Evolutionary conservation across 495 filamentous ascomycete species (phyloP).

Genomic region (Penicillium odoratum): DNA sequence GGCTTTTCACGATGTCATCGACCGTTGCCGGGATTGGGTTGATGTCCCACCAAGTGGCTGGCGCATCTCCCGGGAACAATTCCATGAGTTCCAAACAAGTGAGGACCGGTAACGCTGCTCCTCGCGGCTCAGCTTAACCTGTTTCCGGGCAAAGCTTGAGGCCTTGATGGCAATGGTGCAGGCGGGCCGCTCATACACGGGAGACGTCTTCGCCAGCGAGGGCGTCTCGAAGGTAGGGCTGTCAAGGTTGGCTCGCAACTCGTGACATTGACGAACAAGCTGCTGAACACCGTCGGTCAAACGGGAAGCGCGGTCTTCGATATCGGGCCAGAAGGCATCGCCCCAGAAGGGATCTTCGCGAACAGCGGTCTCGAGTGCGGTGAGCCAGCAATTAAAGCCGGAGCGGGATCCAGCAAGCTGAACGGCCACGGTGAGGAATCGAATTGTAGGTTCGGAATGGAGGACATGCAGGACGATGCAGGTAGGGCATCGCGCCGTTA

Average conservation of each 20-base stretch:
- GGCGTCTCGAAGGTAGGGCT: conserved; percentile 25
- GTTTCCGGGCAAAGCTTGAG: conserved; percentile 34
- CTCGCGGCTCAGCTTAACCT: conserved; percentile 34
- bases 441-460: conserved; percentile 59
- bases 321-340: conserved; percentile 53
- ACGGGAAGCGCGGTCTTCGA: conserved; percentile 51
- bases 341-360: conserved; percentile 59
- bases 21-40: conserved; percentile 27
- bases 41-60: conserved; percentile 23
- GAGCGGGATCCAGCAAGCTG: conserved; percentile 51
- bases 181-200: conserved; percentile 19
- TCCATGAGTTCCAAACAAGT: conserved; percentile 28
- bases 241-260: conserved; percentile 38
- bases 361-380: conserved; percentile 53
- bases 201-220: conserved; percentile 21
- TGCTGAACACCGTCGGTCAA: conserved; percentile 54
- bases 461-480: conserved; percentile 56
- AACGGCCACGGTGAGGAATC: conserved; percentile 56
- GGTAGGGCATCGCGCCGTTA: conserved; percentile 56
- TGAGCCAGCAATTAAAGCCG: conserved; percentile 55
- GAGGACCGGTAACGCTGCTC: conserved; percentile 33
- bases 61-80: conserved; percentile 25
- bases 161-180: conserved; percentile 33
- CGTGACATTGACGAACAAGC: conserved; percentile 54
- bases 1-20: conserved; percentile 27